Conservation (phyloP, 768 basidiomycete genomes). For the Podaxis sp. region DNA sequence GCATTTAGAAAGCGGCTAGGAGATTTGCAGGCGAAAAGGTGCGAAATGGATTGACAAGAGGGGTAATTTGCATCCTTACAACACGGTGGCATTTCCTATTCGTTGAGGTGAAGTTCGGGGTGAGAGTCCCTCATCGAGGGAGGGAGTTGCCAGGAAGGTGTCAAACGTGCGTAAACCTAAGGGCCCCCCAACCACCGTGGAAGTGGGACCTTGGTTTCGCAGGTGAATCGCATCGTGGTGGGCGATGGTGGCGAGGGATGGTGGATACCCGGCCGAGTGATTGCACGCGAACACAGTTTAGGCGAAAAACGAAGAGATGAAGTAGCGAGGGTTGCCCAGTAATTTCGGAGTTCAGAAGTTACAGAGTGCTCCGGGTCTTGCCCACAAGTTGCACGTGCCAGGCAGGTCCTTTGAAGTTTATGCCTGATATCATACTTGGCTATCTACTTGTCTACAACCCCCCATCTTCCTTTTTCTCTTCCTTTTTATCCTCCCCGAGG, state of each 20-base stretch:
- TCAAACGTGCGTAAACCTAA: constrained; percentile 2
- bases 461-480: not conserved
- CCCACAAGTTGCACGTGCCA: constrained; percentile 5
- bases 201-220: not conserved
- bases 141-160: not conserved
- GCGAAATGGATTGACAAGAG: not conserved
- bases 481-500: not conserved
- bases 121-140: not conserved
- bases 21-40: not conserved
- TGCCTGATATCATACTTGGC: constrained; percentile 8
- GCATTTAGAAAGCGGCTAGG: not conserved
- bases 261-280: not conserved
- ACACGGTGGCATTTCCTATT: not conserved
- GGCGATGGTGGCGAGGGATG: not conserved
- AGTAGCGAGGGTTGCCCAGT: not conserved
- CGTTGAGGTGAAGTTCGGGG: not conserved
- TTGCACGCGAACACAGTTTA: not conserved
- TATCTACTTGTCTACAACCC: constrained; percentile 1
- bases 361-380: constrained; percentile 10
- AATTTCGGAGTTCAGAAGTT: not conserved
- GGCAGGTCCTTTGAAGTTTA: not conserved
- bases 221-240: not conserved
- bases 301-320: not conserved
- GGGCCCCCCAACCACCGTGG: constrained; percentile 1
- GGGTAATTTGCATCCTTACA: not conserved